Conservation (phyloP, 352 stramenopile species). For the Globisporangium radiosum region DNA sequence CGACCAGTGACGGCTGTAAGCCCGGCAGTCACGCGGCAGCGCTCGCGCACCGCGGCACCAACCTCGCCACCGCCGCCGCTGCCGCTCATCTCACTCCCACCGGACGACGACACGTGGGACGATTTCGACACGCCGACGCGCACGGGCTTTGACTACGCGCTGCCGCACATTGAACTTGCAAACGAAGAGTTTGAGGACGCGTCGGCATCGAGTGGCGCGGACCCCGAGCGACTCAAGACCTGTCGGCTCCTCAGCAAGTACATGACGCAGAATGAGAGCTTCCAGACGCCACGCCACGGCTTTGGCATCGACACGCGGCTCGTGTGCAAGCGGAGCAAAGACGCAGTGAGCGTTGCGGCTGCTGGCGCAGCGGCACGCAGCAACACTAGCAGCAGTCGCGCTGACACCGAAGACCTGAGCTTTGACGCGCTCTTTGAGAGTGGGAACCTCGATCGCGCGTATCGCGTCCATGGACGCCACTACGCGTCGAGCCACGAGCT, state of each 20-base stretch:
- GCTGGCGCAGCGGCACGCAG: not conserved
- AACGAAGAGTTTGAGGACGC: slow-evolving; percentile 28
- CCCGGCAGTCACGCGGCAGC: slow-evolving; percentile 23
- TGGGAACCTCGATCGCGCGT: slow-evolving; percentile 66
- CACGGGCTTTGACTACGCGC: slow-evolving; percentile 46
- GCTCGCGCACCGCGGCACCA: slow-evolving; percentile 30
- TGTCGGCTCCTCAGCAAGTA: slow-evolving; percentile 53
- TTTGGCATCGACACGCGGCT: slow-evolving; percentile 54
- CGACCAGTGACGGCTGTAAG: not conserved
- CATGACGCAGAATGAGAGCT: slow-evolving; percentile 63
- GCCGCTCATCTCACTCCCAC: slow-evolving; percentile 57
- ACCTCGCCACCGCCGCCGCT: slow-evolving; percentile 42
- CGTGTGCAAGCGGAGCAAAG: slow-evolving; percentile 64
- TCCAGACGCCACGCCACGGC: slow-evolving; percentile 46
- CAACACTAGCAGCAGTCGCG: not conserved
- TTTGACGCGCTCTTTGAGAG: slow-evolving; percentile 74
- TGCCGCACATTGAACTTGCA: slow-evolving; percentile 37
- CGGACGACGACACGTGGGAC: slow-evolving; percentile 51
- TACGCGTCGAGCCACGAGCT: slow-evolving; percentile 46
- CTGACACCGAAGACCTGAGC: slow-evolving; percentile 26
- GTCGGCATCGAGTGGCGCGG: slow-evolving; percentile 2
- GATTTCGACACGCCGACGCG: slow-evolving; percentile 55
- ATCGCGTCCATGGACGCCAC: slow-evolving; percentile 46
- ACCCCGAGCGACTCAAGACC: slow-evolving; percentile 21
- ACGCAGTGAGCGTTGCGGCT: slow-evolving; percentile 10